Base-by-base conservation (phyloP, 2,329 filamentous ascomycete species). In the Lachnellula hyalina region DNA sequence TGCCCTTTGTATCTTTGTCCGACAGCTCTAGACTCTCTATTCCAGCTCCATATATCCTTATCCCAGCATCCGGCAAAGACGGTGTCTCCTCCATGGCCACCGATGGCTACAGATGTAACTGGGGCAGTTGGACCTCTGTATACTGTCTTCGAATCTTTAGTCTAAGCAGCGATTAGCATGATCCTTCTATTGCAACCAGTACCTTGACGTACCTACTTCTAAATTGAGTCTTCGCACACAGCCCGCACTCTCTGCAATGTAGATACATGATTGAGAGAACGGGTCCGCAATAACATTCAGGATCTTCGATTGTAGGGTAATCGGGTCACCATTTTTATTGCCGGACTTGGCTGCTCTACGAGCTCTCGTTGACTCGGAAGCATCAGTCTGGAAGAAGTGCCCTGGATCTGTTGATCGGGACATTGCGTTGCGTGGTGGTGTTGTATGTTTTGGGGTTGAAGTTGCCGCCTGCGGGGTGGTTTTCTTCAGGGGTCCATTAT, bases 11-110 rank as follows among this genome's bases (percentile, higher is more conserved):
- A 91, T 60, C 78, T 84, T 58, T 75, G 78, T n/a, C 75, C 76
- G 1, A 75, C 72, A 32, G 75, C 70, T 44, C 75, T 77, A 3
- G 82, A 82, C 17, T 78, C 74, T 34, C 86, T 74, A 64, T 89
- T 79, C 88, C 90, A 96, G 34, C 87, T 88, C 85, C 91, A 96
- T 55, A 97, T 81, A 19, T 83, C 80, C 74, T 96, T 96, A 73
- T 99, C 93, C 94, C 94, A 99, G 56, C 86, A 94, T 35, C 92
- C 93, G 23, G 90, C 90, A 70, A 90, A 96, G 11, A 96, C 68
- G 1, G 79, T 87, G 49, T 70, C 72, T 56, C 76, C 77, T 25
- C 74, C 74, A 4, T 75, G 70, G 14, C 83, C 80, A 45, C 82
- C 85, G 36, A 90, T 76, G 15, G 87, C 83, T 28, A 96, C 72